Evolutionary conservation across 225 moss, liverwort and hornwort genomes (phyloP), one percentile per base, ranked within the genome.

Genomic region (Polytrichum commune): DNA sequence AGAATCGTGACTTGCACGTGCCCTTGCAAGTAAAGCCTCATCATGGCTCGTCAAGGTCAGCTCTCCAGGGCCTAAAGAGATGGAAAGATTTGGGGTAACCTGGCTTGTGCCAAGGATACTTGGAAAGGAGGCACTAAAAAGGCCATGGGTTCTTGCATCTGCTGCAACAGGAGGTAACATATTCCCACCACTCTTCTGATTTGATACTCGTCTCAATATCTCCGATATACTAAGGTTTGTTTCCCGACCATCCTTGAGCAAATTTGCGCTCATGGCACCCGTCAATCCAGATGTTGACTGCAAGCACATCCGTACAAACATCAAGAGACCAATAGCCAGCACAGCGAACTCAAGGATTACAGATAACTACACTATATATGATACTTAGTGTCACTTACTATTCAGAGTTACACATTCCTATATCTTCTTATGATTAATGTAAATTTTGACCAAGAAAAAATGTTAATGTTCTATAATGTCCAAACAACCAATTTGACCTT

Each of bases 1-100:
- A 32, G 80, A 77, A 63, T 88, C 84, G 19, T 84, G 88, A 67
- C 82, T 88, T 55, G 88, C 88, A 61, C 84, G 88, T 54, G 88
- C 88, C 60, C 88, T 77, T 23, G 65, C 66, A 32, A 88, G 88
- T 68, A 88, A 72, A 35, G 79, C 88, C 64, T 82, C 80, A 55
- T 88, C 88, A 29, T 88, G 84, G 82, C 78, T 70, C n/a, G 68
- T 71, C 62, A 82, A 57, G 5, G 69, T 77, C 22, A 88, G 64
- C 5, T 81, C 84, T 67, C 84, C 82, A 71, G 77, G 75, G 23
- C 84, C 79, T 72, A 84, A 65, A 7, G 88, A 84, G 80, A 88
- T 88, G 55, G 84, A 85, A 9, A 88, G 79, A 55, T 88, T 84
- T 26, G 88, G 84, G 22, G 81, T 78, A 22, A 74, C 72, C 68